Evolutionary conservation across 202 grass and related monocot species (phyloP).

Genomic region (Miscanthus sacchariflorus): DNA sequence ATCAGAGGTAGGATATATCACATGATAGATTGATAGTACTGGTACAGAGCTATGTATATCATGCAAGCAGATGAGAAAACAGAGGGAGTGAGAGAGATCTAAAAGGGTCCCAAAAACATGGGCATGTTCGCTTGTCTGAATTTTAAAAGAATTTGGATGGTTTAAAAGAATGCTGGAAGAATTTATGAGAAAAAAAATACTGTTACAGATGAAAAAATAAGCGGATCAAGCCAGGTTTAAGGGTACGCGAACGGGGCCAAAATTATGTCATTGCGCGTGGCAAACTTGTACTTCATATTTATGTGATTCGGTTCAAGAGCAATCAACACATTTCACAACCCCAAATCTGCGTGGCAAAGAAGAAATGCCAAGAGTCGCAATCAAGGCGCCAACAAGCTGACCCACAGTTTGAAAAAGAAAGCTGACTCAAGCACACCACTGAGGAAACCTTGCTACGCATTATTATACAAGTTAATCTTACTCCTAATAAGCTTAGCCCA

Average conservation of each 20-base stretch:
- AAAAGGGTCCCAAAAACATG: too few relatives aligned
- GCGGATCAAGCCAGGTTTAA: too few relatives aligned
- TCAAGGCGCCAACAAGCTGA: background rate
- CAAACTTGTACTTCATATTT: background rate
- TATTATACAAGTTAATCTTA: background rate
- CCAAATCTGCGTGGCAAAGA: background rate
- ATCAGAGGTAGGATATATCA: constrained; percentile 38
- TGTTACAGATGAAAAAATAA: too few relatives aligned
- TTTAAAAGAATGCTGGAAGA: too few relatives aligned
- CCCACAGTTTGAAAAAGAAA: background rate
- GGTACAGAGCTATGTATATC: background rate
- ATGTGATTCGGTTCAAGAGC: background rate
- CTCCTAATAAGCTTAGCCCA: background rate
- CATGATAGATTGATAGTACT: constrained; percentile 43
- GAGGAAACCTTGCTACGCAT: background rate
- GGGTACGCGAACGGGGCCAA: too few relatives aligned
- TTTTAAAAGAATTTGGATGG: too few relatives aligned
- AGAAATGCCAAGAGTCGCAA: background rate
- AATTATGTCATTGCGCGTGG: background rate
- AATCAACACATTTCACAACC: too few relatives aligned
- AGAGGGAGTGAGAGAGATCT: constrained; percentile 2
- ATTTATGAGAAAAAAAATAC: too few relatives aligned
- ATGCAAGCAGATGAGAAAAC: constrained; percentile 18
- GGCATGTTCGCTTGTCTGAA: too few relatives aligned
- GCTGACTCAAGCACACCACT: background rate